Conservation (phyloP, 1,284 basidiomycete genomes). For the Ceratobasidium sp. region DNA sequence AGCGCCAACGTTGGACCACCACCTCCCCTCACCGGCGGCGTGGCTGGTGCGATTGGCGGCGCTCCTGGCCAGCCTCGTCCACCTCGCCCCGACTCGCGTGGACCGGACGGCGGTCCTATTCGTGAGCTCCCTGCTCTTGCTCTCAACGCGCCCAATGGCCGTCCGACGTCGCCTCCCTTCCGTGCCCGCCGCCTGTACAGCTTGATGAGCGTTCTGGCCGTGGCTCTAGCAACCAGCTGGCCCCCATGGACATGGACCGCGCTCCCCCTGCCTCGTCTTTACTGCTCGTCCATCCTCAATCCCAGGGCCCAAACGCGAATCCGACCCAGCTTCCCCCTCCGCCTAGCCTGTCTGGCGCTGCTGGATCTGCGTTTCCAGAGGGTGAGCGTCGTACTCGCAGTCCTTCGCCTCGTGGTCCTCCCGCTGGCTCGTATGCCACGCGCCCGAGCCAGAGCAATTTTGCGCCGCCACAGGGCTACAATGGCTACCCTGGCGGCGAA, state of each 20-base stretch:
- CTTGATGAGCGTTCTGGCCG: conserved; percentile 71
- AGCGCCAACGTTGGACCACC: conserved; percentile 16
- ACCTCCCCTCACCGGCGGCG: conserved; percentile 29
- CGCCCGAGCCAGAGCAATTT: conserved; percentile 34
- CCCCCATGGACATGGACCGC: conserved; percentile 85
- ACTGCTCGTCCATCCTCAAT: conserved; percentile 70
- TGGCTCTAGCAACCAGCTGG: conserved; percentile 73
- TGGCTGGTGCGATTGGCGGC: conserved; percentile 8
- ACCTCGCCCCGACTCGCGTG: conserved; percentile 39
- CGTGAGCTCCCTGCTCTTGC: conserved; percentile 66
- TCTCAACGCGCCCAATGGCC: conserved; percentile 71
- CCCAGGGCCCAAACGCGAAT: conserved; percentile 45
- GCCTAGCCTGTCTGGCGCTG: conserved; percentile 23
- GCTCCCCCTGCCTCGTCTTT: conserved; percentile 57
- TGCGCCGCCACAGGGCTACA: conserved; percentile 27
- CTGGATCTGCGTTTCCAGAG: conserved; percentile 12
- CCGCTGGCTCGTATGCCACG: conserved; percentile 17
- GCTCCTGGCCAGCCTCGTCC: conserved; percentile 20
- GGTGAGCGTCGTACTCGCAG: conserved; percentile 26
- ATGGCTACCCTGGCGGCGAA: conserved; percentile 6
- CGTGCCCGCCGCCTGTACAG: conserved; percentile 76
- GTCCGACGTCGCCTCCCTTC: conserved; percentile 42
- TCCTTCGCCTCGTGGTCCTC: conserved; percentile 33
- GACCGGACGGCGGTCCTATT: conserved; percentile 73
- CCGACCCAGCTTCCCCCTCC: conserved; percentile 40